Evolutionary conservation across 371 early-diverging fungal genomes (phyloP).

Genomic region (Smittium culicis): DNA sequence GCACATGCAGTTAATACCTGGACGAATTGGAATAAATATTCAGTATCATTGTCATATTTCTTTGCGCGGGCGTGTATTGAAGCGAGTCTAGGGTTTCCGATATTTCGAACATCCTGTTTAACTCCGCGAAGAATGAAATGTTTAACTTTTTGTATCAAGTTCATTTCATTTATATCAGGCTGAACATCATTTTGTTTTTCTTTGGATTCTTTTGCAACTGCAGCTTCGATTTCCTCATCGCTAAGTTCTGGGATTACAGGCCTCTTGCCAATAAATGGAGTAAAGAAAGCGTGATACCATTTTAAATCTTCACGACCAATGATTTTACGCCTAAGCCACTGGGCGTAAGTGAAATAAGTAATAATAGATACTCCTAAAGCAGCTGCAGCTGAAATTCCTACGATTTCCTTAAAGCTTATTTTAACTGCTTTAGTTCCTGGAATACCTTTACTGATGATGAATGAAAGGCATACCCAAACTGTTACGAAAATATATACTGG

Average conservation of each 20-base stretch:
- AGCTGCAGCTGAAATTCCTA: conserved; percentile 47
- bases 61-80: conserved; percentile 44
- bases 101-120: conserved; percentile 43
- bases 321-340: conserved; percentile 47
- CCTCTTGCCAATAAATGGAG: conserved; percentile 1
- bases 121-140: conserved; percentile 33
- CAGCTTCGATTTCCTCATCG: conserved; percentile 25
- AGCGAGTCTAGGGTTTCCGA: conserved; percentile 33
- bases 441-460: conserved; percentile 57
- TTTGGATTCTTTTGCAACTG: conserved; percentile 29
- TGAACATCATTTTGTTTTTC: conserved; percentile 15
- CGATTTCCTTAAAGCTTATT: conserved; percentile 32
- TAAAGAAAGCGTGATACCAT: conserved; percentile 42
- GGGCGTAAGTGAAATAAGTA: conserved; percentile 43
- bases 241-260: conserved; percentile 33
- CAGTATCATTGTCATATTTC: conserved; percentile 62
- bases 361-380: conserved; percentile 38
- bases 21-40: conserved; percentile 66
- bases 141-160: conserved; percentile 11
- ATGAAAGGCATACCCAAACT: conserved; percentile 47
- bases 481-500: conserved; percentile 72
- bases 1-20: conserved; percentile 75
- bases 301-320: conserved; percentile 46
- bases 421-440: conserved; percentile 34
- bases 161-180: conserved; percentile 15